Conservation (phyloP, 2,329 filamentous ascomycete species). For the Trichoderma sp. region DNA sequence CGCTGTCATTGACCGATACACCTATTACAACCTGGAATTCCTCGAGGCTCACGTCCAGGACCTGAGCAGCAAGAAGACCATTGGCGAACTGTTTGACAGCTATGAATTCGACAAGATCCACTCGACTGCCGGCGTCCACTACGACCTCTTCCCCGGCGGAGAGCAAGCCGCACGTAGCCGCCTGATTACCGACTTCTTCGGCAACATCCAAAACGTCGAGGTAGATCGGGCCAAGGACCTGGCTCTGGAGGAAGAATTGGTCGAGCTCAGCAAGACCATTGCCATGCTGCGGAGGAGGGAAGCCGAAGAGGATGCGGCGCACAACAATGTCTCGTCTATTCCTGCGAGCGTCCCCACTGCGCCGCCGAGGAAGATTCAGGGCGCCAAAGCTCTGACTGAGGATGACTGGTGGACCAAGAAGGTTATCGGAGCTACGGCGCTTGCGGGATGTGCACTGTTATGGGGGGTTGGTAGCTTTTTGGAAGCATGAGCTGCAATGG, state of each 20-base stretch:
- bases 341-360: conserved; percentile 36
- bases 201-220: conserved; percentile 96
- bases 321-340: conserved; percentile 33
- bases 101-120: conserved; percentile 96
- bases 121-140: conserved; percentile 85
- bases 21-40: conserved; percentile 97
- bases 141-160: conserved; percentile 90
- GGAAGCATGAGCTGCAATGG: conserved; percentile 33
- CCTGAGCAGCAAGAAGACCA: conserved; percentile 80
- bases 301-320: conserved; percentile 45
- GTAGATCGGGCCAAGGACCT: conserved; percentile 66
- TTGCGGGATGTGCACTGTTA: conserved; percentile 62
- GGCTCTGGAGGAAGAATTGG: conserved; percentile 70
- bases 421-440: conserved; percentile 59
- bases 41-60: conserved; percentile 88
- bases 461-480: conserved; percentile 61
- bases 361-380: conserved; percentile 36
- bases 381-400: conserved; percentile 62
- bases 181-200: conserved; percentile 94
- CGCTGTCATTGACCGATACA: conserved; percentile 97
- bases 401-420: conserved; percentile 70
- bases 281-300: conserved; percentile 54
- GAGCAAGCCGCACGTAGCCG: conserved; percentile 75
- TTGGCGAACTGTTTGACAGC: conserved; percentile 93
- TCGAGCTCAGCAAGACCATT: conserved; percentile 71